phyloP scores from a whole-genome alignment of 352 stramenopile genomes.

The Globisporangium nodosum region DNA sequence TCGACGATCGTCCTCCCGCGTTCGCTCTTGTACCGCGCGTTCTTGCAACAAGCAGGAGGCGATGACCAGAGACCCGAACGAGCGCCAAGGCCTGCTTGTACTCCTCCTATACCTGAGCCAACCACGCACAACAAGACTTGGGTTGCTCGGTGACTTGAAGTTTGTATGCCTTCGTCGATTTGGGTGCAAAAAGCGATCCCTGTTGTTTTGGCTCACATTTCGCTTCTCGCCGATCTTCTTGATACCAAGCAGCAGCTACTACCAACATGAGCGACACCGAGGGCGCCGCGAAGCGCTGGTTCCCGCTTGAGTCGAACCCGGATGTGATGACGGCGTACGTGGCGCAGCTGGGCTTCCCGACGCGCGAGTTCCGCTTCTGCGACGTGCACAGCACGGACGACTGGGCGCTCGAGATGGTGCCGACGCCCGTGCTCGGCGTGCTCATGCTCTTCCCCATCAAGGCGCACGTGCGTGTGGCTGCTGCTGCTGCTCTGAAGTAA shows the following conservation, averaged over 20 bases:
- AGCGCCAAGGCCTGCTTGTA: no score
- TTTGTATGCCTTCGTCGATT: no score
- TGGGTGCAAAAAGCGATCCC: no score
- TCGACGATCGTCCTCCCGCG: no score
- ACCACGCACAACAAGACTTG: no score
- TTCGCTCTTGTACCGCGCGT: no score
- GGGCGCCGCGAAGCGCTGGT: slow-evolving; percentile 68
- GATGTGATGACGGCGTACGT: slow-evolving; percentile 95
- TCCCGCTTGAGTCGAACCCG: slow-evolving; percentile 94
- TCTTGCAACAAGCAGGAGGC: no score
- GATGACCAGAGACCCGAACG: no score
- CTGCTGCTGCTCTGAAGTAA: neutral
- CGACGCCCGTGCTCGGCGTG: slow-evolving; percentile 88
- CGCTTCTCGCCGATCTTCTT: no score
- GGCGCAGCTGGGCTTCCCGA: slow-evolving; percentile 91
- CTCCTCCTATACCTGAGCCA: no score
- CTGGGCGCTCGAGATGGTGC: slow-evolving; percentile 96
- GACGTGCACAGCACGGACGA: slow-evolving; percentile 96
- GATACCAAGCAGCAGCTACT: neutral
- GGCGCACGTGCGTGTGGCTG: slow-evolving; percentile 40
- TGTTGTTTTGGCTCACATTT: no score
- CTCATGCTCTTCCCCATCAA: slow-evolving; percentile 97
- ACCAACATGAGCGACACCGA: slow-evolving; percentile 27
- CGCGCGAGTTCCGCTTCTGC: slow-evolving; percentile 77
- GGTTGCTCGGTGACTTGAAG: no score